Conservation (phyloP, 768 basidiomycete species). For the Termitomyces sp. region DNA sequence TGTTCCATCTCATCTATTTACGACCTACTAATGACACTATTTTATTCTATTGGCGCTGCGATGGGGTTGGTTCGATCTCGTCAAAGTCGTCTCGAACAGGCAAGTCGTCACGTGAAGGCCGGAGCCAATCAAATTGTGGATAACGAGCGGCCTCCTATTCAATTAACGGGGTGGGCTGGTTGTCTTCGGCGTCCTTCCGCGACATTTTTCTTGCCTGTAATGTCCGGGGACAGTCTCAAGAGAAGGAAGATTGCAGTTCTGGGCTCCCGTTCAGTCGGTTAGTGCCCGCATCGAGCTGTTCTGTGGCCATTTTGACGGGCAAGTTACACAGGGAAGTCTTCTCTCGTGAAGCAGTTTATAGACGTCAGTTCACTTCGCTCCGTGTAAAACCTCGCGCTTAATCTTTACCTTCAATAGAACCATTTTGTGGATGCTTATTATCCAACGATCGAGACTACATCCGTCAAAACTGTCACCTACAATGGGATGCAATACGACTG, state of each 20-base stretch:
- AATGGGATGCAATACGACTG: conserved; percentile 92
- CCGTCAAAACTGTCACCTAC: conserved; percentile 80
- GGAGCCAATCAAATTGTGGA: conserved; percentile 13
- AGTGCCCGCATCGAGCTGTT: conserved; percentile 23
- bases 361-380: conserved; percentile 37
- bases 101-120: conserved; percentile 6
- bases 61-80: too few relatives aligned
- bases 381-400: neutral
- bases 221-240: conserved; percentile 43
- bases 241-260: conserved; percentile 89
- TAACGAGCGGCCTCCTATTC: conserved; percentile 6
- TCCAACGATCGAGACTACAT: conserved; percentile 91
- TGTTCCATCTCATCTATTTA: neutral
- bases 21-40: neutral
- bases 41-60: too few relatives aligned
- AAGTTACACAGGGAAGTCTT: conserved; percentile 78
- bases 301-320: neutral
- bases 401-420: conserved; percentile 33
- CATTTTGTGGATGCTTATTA: conserved; percentile 92
- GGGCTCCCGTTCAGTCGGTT: conserved; percentile 88
- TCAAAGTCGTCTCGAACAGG: too few relatives aligned
- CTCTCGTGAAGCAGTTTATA: conserved; percentile 91
- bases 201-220: conserved; percentile 11
- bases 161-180: neutral
- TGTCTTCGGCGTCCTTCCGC: conserved; percentile 9